Base-by-base conservation (phyloP, 2,329 filamentous ascomycete species). In the Gliomastix tumulicola region DNA sequence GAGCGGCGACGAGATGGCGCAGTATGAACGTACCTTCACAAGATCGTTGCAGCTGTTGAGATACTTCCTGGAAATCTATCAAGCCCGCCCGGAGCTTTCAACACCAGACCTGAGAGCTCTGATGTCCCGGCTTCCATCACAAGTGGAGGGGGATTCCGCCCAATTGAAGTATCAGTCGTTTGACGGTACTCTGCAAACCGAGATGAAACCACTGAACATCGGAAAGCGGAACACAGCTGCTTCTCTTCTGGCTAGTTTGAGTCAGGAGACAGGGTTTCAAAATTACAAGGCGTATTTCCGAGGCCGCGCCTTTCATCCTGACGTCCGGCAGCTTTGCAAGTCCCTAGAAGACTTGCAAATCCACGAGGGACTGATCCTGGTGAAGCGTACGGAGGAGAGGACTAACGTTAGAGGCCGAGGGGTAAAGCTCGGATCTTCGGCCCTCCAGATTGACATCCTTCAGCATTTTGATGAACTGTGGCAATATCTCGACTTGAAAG, bases 401-500 rank as follows among this genome's bases (percentile, higher is more conserved):
- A 54, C 62, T 8, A 23, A n/a, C n/a, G 57, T 62, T 4, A 57
- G 65, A 39, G 53, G 68, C 19, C 47, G 65, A 43, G 51, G 66
- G 21, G 60, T 71, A 36, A 68, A 65, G 42, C 69, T 60, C 35
- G 76, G 64, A 34, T 74, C 65, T 32, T 79, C 65, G 43, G 72
- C 64, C 23, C 71, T 97, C 4, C 88, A 97, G 53, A 71, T 76
- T 11, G 85, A 90, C 48, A 80, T 97, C 17, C 65, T 92, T 46
- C 73, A 79, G 39, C 85, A 94, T 56, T 94, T 95, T 50, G 74
- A 86, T 37, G 80, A 90, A 42, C 63, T 98, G 18, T 95, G 92
- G 71, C 74, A 78, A 30, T 84, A 90, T 49, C 69, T 97, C 37
- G 78, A 79, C 44, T 74, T 89, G 62, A 75, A 85, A 31, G 80